Conservation (phyloP, 2,329 filamentous ascomycete genomes). For the Exserohilum rostratum region DNA sequence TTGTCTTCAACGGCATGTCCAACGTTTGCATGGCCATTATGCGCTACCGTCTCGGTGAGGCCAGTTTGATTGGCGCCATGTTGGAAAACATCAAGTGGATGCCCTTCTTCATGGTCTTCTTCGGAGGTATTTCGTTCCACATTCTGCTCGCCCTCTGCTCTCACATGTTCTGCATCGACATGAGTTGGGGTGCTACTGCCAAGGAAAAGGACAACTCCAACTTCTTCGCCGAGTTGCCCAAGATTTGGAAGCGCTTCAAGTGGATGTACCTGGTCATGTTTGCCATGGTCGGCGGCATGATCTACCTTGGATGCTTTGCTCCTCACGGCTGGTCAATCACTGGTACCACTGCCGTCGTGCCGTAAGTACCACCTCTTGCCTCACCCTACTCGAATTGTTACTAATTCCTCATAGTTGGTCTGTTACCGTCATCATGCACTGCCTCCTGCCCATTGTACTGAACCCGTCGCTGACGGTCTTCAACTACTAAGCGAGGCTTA, state of each 20-base stretch:
- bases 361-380: constrained; percentile 41
- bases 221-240: constrained; percentile 84
- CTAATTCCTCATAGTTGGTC: constrained; percentile 53
- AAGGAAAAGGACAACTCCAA: constrained; percentile 83
- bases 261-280: constrained; percentile 67
- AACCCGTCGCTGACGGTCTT: constrained; percentile 80
- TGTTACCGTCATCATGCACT: constrained; percentile 69
- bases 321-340: constrained; percentile 61
- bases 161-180: constrained; percentile 85
- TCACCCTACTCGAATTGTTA: neutral
- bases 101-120: constrained; percentile 73
- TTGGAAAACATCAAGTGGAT: constrained; percentile 68
- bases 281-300: constrained; percentile 64
- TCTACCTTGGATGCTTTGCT: constrained; percentile 71
- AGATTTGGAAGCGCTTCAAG: constrained; percentile 79
- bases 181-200: constrained; percentile 81
- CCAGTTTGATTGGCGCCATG: constrained; percentile 57
- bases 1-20: constrained; percentile 67
- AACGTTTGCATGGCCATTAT: constrained; percentile 66
- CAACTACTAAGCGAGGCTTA: constrained; percentile 63
- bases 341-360: constrained; percentile 69
- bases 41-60: constrained; percentile 65
- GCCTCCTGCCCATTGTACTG: constrained; percentile 71
- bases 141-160: constrained; percentile 76
- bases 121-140: constrained; percentile 79